These are phyloP conservation scores for Fusarium nodosum DNA, from an alignment of 2,329 filamentous ascomycete species.

Conservation along the genomic window DNA sequence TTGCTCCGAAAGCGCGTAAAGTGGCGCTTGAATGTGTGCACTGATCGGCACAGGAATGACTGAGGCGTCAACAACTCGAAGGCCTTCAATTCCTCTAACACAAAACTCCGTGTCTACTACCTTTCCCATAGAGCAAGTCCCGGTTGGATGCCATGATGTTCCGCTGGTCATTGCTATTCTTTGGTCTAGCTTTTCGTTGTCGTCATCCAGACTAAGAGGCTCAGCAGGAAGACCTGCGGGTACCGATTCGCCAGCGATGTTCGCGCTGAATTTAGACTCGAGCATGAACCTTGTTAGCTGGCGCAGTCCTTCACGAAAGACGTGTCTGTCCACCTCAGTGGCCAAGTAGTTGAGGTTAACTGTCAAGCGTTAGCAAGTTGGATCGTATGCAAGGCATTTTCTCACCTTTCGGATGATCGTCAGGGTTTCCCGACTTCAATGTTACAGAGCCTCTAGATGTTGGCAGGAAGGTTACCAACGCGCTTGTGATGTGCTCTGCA, in stretches of 20 bases:
- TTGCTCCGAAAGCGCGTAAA: constrained; percentile 56
- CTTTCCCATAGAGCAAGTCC: constrained; percentile 67
- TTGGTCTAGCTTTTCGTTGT: constrained; percentile 43
- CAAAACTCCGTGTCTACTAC: constrained; percentile 69
- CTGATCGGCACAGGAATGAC: constrained; percentile 52
- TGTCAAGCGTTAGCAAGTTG: constrained; percentile 8
- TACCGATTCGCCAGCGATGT: constrained; percentile 43
- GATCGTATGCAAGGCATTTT: neutral
- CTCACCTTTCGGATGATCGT: constrained; percentile 45
- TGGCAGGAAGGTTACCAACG: constrained; percentile 43
- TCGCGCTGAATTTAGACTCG: constrained; percentile 33
- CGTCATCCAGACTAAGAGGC: constrained; percentile 33
- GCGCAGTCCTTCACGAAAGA: constrained; percentile 44
- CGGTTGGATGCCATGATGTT: constrained; percentile 67
- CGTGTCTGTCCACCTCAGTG: constrained; percentile 47
- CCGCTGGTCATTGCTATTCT: constrained; percentile 45
- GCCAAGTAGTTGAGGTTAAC: constrained; percentile 45
- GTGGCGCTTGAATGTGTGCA: constrained; percentile 51
- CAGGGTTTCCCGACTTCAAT: constrained; percentile 38
- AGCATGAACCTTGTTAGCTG: constrained; percentile 46
- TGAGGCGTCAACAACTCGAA: constrained; percentile 55
- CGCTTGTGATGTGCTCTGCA: constrained; percentile 45
- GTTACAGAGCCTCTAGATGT: constrained; percentile 45
- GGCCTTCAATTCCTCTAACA: constrained; percentile 59
- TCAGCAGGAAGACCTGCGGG: constrained; percentile 32